Conservation (phyloP, 768 basidiomycete genomes). For the Rhodotorula taiwanensis region DNA sequence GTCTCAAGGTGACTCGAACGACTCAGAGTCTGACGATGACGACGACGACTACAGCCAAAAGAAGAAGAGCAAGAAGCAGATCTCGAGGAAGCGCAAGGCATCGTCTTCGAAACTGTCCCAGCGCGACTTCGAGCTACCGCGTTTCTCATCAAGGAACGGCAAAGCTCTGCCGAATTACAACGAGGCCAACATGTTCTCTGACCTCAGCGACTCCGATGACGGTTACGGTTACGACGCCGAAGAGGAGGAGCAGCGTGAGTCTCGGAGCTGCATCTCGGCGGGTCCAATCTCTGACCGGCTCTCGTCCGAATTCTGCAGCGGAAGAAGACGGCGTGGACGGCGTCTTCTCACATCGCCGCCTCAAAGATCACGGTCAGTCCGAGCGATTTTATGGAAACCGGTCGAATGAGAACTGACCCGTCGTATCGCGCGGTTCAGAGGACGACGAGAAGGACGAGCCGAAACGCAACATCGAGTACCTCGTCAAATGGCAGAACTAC, state of each 20-base stretch:
- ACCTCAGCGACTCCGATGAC: constrained; percentile 39
- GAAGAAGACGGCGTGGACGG: constrained; percentile 71
- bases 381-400: constrained; percentile 41
- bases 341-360: constrained; percentile 76
- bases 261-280: not conserved
- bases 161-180: constrained; percentile 41
- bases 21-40: constrained; percentile 8
- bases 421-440: too few species aligned
- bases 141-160: constrained; percentile 32
- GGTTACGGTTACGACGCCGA: constrained; percentile 16
- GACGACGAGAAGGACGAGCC: constrained; percentile 31
- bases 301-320: not conserved
- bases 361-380: constrained; percentile 60
- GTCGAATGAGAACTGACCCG: too few species aligned
- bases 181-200: constrained; percentile 35
- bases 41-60: constrained; percentile 38
- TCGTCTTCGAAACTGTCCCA: not conserved
- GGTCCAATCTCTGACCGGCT: not conserved
- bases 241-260: constrained; percentile 28
- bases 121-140: constrained; percentile 30
- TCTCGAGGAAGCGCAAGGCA: constrained; percentile 44
- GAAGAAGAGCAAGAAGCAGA: constrained; percentile 36
- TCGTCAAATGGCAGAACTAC: constrained; percentile 99
- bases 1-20: not conserved
- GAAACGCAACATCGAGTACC: constrained; percentile 54